Conservation (phyloP, 495 filamentous ascomycete genomes). For the Pyronema domesticum region DNA sequence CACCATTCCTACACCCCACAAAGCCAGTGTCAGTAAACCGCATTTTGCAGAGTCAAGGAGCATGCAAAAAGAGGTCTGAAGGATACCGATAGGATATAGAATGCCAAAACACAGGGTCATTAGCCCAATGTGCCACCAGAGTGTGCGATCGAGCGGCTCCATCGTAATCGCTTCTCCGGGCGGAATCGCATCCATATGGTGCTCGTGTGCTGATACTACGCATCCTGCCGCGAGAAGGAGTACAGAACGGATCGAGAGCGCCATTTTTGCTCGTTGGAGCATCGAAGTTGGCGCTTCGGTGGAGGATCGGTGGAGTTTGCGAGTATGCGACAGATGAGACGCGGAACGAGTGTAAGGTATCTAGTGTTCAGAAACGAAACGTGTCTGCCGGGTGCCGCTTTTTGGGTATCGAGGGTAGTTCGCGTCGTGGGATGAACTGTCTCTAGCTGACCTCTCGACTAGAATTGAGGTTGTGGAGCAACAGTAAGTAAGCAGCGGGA, state of each 20-base stretch:
- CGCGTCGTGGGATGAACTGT: no score
- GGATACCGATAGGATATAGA: conserved; percentile 83
- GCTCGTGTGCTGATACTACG: conserved; percentile 44
- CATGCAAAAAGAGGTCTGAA: background rate
- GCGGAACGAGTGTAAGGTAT: no score
- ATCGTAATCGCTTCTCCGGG: conserved; percentile 57
- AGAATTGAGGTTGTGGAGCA: no score
- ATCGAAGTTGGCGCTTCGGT: no score
- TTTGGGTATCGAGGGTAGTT: no score
- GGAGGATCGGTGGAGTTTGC: no score
- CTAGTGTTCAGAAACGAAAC: no score
- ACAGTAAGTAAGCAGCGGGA: no score
- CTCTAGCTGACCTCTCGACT: no score
- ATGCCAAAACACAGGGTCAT: conserved; percentile 76
- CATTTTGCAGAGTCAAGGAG: background rate
- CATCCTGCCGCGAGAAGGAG: background rate
- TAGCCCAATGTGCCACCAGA: conserved; percentile 91
- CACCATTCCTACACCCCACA: conserved; percentile 29
- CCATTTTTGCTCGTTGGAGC: no score
- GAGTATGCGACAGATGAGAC: no score
- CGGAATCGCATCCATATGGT: conserved; percentile 53
- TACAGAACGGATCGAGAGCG: background rate
- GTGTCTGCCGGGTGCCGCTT: no score
- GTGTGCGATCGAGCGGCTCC: conserved; percentile 69
- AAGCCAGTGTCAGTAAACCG: background rate